Base-by-base conservation (phyloP, 805 yeast species). In the Metschnikowia colocasiae region DNA sequence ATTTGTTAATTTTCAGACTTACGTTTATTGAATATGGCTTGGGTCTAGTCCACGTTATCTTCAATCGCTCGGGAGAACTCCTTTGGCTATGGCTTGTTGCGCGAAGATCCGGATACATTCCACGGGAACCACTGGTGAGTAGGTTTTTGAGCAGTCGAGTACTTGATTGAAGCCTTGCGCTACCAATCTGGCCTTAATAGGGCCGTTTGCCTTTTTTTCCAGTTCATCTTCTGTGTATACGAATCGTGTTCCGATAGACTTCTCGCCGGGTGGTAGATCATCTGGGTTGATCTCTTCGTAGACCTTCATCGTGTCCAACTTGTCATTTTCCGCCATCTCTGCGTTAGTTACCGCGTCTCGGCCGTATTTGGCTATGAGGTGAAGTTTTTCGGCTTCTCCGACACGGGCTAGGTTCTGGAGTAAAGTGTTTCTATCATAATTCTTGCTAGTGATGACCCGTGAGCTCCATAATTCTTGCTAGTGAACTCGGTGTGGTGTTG, bases 121-220 rank as follows among this genome's bases (percentile, higher is more conserved):
- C 16, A 36, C 38, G 34, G 34, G 36, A 10, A 31, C 23, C 9
- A 40, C 48, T 18, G 48, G 48, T 16, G 48, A 32, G 30, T 39
- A 39, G n/a, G 44, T 45, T 19, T 39, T 34, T 6, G 34, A 29
- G 13, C 40, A 18, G 6, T 35, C 44, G 15, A 45, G 34, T 2
- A 12, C n/a, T 16, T 34, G 44, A 6, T 32, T 33, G 25, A 18
- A 26, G 10, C 44, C 48, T 19, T 40, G 39, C 13, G 44, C 48
- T 12, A 33, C 44, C 27, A 23, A 27, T 7, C 44, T 12, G 18
- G 48, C 48, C 25, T 45, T 33, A 9, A 33, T 20, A 4, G 15
- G 20, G 0, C 48, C 48, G 26, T n/a, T 29, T 29, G 31, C 31
- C 31, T 25, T 29, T 13, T 13, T n/a, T 13, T 29, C 31, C 31